Conservation (phyloP, 176 grass and related monocot genomes). For the Eragrostis nindensis region DNA sequence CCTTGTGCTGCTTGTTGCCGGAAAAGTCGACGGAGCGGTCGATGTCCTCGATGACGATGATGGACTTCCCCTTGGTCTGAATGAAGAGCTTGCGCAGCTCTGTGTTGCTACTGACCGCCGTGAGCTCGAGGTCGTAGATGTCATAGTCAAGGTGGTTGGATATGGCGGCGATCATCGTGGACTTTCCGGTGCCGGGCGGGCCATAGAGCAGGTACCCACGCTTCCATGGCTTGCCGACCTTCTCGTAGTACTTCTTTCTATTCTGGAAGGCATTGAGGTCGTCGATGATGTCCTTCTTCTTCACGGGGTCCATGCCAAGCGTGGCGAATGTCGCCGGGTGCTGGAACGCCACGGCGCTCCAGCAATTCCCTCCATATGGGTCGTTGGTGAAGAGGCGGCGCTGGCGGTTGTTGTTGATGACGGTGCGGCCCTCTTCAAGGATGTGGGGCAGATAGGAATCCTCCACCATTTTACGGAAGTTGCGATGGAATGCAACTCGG, state of each 20-base stretch:
- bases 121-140: conserved; percentile 71
- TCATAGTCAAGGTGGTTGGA: conserved; percentile 75
- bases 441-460: conserved; percentile 41
- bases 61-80: conserved; percentile 62
- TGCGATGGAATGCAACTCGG: conserved; percentile 47
- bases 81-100: conserved; percentile 79
- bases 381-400: conserved; percentile 74
- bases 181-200: conserved; percentile 64
- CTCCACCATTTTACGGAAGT: conserved; percentile 43
- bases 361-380: conserved; percentile 21
- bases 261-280: conserved; percentile 46
- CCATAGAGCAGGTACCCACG: conserved; percentile 65
- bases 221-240: background rate
- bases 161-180: conserved; percentile 75
- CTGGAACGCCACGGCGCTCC: conserved; percentile 68
- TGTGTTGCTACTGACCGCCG: conserved; percentile 55
- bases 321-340: conserved; percentile 66
- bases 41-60: conserved; percentile 72
- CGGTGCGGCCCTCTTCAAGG: conserved; percentile 39
- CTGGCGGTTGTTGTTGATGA: conserved; percentile 48
- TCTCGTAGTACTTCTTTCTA: conserved; percentile 56
- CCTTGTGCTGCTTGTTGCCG: conserved; percentile 51
- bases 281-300: background rate
- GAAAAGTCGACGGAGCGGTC: conserved; percentile 69
- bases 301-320: conserved; percentile 57